Evolutionary conservation across 164 flowering plant genomes (phyloP).

Genomic region (Annona squamosa): DNA sequence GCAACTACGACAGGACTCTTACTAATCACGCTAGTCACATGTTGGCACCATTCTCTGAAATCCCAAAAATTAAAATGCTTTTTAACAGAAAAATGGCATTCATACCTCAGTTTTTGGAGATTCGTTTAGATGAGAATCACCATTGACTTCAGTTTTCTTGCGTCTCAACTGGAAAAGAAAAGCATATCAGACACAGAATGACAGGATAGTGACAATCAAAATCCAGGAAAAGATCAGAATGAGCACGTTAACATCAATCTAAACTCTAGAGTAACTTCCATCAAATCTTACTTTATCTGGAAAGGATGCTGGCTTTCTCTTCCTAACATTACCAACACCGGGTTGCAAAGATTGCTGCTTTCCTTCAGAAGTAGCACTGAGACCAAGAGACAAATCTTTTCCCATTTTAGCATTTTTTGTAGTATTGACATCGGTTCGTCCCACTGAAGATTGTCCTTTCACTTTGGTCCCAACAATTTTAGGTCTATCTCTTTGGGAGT

Average conservation of each 20-base stretch:
- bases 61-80: too few relatives aligned
- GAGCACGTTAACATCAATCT: neutral
- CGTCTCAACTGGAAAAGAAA: conserved; percentile 13
- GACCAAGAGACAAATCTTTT: conserved; percentile 18
- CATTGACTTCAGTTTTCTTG: conserved; percentile 20
- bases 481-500: conserved; percentile 26
- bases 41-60: neutral
- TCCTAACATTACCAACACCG: conserved; percentile 15
- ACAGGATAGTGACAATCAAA: too few relatives aligned
- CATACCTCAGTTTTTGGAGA: conserved; percentile 35
- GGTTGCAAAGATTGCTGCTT: conserved; percentile 24
- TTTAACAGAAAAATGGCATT: neutral
- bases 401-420: conserved; percentile 15
- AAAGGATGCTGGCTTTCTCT: conserved; percentile 30
- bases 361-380: conserved; percentile 23
- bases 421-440: conserved; percentile 17
- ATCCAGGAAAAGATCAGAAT: neutral
- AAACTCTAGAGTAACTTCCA: neutral
- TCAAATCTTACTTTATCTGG: conserved; percentile 36
- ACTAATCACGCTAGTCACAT: too few relatives aligned
- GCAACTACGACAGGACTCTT: too few relatives aligned
- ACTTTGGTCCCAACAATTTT: conserved; percentile 24
- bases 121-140: conserved; percentile 21
- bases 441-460: conserved; percentile 13
- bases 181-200: neutral